Base-by-base conservation (phyloP, 2,329 filamentous ascomycete genomes). In the Fusarium caatingaense region DNA sequence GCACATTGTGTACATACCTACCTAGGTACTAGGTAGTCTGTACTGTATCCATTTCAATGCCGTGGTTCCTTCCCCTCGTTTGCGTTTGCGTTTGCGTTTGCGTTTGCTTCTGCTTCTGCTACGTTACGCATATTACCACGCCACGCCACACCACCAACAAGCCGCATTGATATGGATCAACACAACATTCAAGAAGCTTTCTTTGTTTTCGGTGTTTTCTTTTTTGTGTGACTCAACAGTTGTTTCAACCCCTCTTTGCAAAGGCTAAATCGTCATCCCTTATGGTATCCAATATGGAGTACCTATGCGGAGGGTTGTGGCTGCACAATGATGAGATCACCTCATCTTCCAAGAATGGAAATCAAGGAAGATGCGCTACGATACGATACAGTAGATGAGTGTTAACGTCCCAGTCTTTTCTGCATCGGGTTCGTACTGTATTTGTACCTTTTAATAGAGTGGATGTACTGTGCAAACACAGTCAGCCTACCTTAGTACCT, bases 291-390 rank as follows among this genome's bases (percentile, higher is more conserved):
- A 12, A 13, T 28, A 28, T 28, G 28, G 28, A 28, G 28, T 28
- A 28, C 28, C 28, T 28, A 28, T 28, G 28, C 18, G 34, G 20
- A 27, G 45, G 51, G 30, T 48, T 60, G 48, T 16, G 18, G 28
- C 69, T 72, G 69, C 63, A 62, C 50, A 55, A 72, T 71, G 63
- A 72, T 59, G 69, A 56, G 62, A 61, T 64, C 21, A 11, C 27
- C 28, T 68, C 21, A 27, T 27, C 55, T 18, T 46, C 50, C 57
- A 64, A 63, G 48, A 60, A 64, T 54, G 59, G 46, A 40, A 55
- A 41, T 34, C 30, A 51, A 51, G 37, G 46, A 28, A 49, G 49
- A 51, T 61, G 68, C 28, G 28, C 4, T 28, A 28, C 27, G 27
- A 28, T 28, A 28, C 27, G 28, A 15, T 30, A 30, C 28, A 30